Percentiles rank a stretch among this genome's conserved stretches.
These are phyloP conservation scores for Plasmodium ovale DNA, from an alignment of 169 alveolate species.

Conservation along the genomic window DNA sequence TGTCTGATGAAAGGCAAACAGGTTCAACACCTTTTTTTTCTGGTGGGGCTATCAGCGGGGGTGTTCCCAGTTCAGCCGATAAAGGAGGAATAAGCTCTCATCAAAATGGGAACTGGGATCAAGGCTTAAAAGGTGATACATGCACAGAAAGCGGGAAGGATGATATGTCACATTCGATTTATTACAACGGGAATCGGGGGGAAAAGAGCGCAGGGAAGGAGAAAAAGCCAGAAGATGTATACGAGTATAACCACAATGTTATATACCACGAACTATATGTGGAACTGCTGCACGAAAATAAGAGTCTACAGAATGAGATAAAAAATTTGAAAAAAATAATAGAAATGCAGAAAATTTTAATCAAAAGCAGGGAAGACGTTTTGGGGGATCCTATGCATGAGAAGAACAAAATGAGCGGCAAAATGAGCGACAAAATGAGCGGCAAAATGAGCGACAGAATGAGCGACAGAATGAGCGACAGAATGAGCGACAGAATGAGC, in stretches of 20 bases:
- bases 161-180: too few relatives aligned
- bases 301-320: conserved; percentile 46
- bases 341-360: conserved; percentile 59
- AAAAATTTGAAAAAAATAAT: conserved; percentile 41
- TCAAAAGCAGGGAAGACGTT: conserved; percentile 41
- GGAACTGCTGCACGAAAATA: conserved; percentile 60
- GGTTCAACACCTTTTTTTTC: not conserved
- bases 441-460: too few relatives aligned
- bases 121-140: too few relatives aligned
- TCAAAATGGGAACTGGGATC: too few relatives aligned
- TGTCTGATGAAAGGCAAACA: not conserved
- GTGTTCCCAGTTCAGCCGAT: too few relatives aligned
- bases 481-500: conserved; percentile 19
- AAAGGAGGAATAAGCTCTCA: too few relatives aligned
- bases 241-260: conserved; percentile 59
- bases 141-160: too few relatives aligned
- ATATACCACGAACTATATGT: conserved; percentile 71
- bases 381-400: conserved; percentile 21
- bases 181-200: not conserved
- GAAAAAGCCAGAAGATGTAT: conserved; percentile 1
- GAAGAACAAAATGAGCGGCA: conserved; percentile 29
- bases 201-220: not conserved
- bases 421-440: too few relatives aligned
- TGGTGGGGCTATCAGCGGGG: not conserved
- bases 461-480: too few relatives aligned